Base-by-base conservation (phyloP, 371 early-diverging fungal species). In the Aphelidium insulamus region DNA sequence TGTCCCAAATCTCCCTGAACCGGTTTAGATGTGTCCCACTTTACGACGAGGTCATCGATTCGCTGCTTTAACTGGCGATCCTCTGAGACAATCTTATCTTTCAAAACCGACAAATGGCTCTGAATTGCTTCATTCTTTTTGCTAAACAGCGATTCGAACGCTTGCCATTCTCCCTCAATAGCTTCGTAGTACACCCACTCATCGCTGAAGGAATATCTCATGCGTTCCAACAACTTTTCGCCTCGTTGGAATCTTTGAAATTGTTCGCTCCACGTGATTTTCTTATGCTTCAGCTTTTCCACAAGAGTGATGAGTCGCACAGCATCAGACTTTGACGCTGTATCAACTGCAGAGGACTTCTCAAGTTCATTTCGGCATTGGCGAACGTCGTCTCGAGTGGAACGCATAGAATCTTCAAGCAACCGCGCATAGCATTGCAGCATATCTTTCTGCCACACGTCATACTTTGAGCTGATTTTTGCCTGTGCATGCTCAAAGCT, bases 401-500 rank as follows among this genome's bases (percentile, higher is more conserved):
- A 86, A 80, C 72, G 70, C 79, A 88, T 90, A n/a, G 72, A 59
- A 6, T 58, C 54, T 12, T 77, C 78, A 26, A 92, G 56, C 54
- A 69, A 76, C 38, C 52, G 49, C 7, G 90, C 91, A 50, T 90
- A 97, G 39, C 73, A 73, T 54, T 74, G 77, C 32, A 90, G 59
- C 26, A 95, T 73, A 41, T 97, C 97, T 29, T 73, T 67, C 50
- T 97, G 97, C 95, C 94, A 95, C 39, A 66, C 70, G 43, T 94
- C 95, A 52, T 97, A 95, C 50, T 90, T 87, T 32, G 81, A 74
- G 38, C 87, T 94, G 38, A 97, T 92, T 47, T 94, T 97, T 44
- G 76, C 69, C 49, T 95, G 97, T 7, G 92, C 94, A 45, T 90
- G 87, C 43, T 81, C 91, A 50, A 88, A 97, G 45, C 94, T 85